Percentiles rank a stretch among this genome's conserved stretches.
Evolutionary conservation across 176 grass and related monocot genomes (phyloP).

Genomic region (Triticum dicoccoides): DNA sequence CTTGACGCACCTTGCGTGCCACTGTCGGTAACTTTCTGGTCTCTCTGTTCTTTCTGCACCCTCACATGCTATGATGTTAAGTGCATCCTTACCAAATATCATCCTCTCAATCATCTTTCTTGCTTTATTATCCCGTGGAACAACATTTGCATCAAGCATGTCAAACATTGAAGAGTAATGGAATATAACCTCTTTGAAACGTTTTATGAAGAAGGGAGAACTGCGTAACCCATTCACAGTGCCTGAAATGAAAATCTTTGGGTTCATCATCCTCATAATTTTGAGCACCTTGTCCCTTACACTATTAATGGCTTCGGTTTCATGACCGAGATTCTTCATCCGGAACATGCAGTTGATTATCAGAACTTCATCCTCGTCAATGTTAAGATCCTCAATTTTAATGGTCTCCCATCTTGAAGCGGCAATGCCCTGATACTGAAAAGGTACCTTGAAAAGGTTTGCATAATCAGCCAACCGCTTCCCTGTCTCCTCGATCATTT

Average conservation of each 20-base stretch:
- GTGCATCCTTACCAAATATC: not conserved
- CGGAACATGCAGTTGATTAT: slow-evolving; percentile 37
- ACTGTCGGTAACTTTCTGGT: slow-evolving; percentile 32
- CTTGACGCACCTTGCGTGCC: slow-evolving; percentile 37
- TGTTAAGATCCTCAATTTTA: slow-evolving; percentile 29
- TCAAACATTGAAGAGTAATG: slow-evolving; percentile 55
- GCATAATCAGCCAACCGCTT: slow-evolving; percentile 43
- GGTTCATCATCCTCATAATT: slow-evolving; percentile 43
- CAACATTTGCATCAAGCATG: slow-evolving; percentile 20
- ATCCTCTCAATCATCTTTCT: slow-evolving; percentile 29
- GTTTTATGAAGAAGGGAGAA: slow-evolving; percentile 42
- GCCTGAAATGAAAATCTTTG: slow-evolving; percentile 35
- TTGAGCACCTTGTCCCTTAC: slow-evolving; percentile 32
- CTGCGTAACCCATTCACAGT: slow-evolving; percentile 35
- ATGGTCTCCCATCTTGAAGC: slow-evolving; percentile 38
- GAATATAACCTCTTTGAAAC: slow-evolving; percentile 47
- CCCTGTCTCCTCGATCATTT: slow-evolving; percentile 40
- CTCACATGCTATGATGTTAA: slow-evolving; percentile 39
- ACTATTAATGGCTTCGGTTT: slow-evolving; percentile 25
- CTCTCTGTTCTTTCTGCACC: slow-evolving; percentile 38
- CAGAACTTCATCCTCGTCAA: slow-evolving; percentile 33
- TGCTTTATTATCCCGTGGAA: slow-evolving; percentile 37
- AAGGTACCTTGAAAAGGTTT: slow-evolving; percentile 44
- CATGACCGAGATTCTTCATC: slow-evolving; percentile 31
- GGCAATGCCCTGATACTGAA: slow-evolving; percentile 47